Evolutionary conservation across 2,329 filamentous ascomycete genomes (phyloP), one percentile per base, ranked within the genome.

Genomic region (Eutypa lata): DNA sequence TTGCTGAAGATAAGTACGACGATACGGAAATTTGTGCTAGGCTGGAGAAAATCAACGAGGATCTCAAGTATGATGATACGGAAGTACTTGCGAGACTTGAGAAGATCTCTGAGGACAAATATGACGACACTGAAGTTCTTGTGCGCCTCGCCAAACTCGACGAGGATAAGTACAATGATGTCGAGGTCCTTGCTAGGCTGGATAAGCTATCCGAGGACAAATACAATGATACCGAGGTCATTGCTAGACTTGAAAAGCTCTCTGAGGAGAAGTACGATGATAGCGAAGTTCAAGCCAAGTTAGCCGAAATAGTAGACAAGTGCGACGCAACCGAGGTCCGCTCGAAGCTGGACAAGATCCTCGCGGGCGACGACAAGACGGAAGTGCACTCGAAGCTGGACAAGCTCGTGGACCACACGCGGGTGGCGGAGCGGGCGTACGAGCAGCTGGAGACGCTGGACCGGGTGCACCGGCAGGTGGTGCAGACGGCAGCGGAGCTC

Each of bases 401-500:
- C 56, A 75, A 73, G 57, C 71, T 88, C 3, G 76, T 91, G 40
- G 82, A 81, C 48, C 84, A 89, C 64, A 84, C 81, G 31, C 78
- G 84, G 24, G 79, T 82, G 19, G 82, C 89, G 0, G 82, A 82
- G 49, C 86, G 90, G 65, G 84, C 89, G 1, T 82, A 90, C 35
- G 78, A 81, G 5, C 90, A 92, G 61, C 81, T 97, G 45, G 87
- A 89, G 57, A 89, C 90, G 22, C 81, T 99, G 5, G 91, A 97
- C 60, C 83, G 91, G 68, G 94, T 97, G 48, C 91, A 97, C 64
- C 81, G 89, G 58, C 89, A 96, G 61, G 91, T 99, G 52, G 84
- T 90, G 67, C 81, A 86, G 54, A 96, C 91, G 1, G 91, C 93
- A 1, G 83, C 86, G 19, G 91, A 95, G 65, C 87, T 99, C 51